Percentiles rank a stretch among this genome's conserved stretches.
phyloP scores from a whole-genome alignment of 2,329 filamentous ascomycete genomes.

The Tolypocladium tundrense region DNA sequence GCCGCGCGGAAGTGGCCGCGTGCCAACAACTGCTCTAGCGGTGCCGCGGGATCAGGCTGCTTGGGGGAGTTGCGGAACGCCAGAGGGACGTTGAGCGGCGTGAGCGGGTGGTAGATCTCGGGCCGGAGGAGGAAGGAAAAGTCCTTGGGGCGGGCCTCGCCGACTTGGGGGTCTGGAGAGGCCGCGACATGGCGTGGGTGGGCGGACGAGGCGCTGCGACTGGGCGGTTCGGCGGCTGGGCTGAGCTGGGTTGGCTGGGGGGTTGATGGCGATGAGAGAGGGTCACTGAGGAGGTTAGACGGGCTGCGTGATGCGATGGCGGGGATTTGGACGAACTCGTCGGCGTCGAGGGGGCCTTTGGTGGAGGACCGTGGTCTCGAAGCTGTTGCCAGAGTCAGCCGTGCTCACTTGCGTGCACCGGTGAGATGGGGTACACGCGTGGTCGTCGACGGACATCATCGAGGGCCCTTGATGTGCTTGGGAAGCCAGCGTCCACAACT shows the following conservation, averaged over 20 bases:
- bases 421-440: background rate
- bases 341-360: slow-evolving; percentile 5
- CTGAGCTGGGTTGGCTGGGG: slow-evolving; percentile 4
- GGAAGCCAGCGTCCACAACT: background rate
- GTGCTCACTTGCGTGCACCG: background rate
- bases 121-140: slow-evolving; percentile 72
- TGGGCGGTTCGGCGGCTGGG: background rate
- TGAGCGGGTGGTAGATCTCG: slow-evolving; percentile 74
- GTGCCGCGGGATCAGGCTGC: slow-evolving; percentile 51
- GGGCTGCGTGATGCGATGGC: too few relatives aligned
- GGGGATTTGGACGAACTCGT: slow-evolving; percentile 3
- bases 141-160: slow-evolving; percentile 42
- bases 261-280: slow-evolving; percentile 2
- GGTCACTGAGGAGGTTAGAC: background rate
- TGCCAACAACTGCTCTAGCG: slow-evolving; percentile 58
- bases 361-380: slow-evolving; percentile 7
- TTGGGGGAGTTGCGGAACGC: slow-evolving; percentile 61
- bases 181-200: slow-evolving; percentile 16
- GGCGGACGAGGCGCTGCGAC: slow-evolving; percentile 1
- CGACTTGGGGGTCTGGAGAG: slow-evolving; percentile 9
- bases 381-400: slow-evolving; percentile 1
- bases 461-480: background rate
- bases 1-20: slow-evolving; percentile 72
- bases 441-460: background rate
- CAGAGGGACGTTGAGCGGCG: slow-evolving; percentile 46